Conservation (phyloP, 2,329 filamentous ascomycete genomes). For the Penicillium sp. region DNA sequence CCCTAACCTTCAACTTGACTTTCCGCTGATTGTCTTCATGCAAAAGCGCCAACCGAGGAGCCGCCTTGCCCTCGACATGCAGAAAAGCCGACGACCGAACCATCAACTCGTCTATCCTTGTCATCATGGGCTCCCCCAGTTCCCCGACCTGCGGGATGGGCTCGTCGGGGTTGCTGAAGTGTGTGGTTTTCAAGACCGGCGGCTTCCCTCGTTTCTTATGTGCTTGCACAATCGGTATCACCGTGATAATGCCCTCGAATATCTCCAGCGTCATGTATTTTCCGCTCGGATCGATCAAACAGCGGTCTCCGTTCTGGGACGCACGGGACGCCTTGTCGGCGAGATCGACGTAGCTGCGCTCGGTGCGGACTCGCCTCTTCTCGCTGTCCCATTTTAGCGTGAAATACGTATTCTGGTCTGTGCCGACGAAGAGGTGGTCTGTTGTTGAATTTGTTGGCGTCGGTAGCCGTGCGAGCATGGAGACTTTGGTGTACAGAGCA, state of each 20-base stretch:
- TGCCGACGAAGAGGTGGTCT: conserved; percentile 89
- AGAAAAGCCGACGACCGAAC: conserved; percentile 65
- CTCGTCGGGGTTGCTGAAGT: conserved; percentile 16
- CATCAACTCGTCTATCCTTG: conserved; percentile 63
- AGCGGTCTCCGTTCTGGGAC: conserved; percentile 76
- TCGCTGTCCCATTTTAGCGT: conserved; percentile 75
- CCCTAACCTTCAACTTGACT: conserved; percentile 53
- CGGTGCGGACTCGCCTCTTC: conserved; percentile 50
- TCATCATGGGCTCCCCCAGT: conserved; percentile 58
- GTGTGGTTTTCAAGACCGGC: conserved; percentile 17
- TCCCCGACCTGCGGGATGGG: conserved; percentile 45
- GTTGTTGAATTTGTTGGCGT: conserved; percentile 65
- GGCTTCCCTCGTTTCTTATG: conserved; percentile 41
- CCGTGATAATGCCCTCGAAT: conserved; percentile 64
- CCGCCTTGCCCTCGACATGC: conserved; percentile 47
- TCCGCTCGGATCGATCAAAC: conserved; percentile 76
- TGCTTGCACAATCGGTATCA: conserved; percentile 58
- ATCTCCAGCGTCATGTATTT: conserved; percentile 64
- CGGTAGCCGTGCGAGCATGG: conserved; percentile 62
- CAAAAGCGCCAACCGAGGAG: conserved; percentile 61
- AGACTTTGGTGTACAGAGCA: conserved; percentile 77
- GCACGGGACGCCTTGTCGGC: conserved; percentile 63
- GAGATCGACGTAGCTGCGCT: conserved; percentile 58
- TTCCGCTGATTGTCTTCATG: conserved; percentile 60
- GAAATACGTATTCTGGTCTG: conserved; percentile 86